Percentiles rank a stretch among this genome's conserved stretches.
phyloP scores from a whole-genome alignment of 1,284 basidiomycete species.

The Ganoderma boninense region DNA sequence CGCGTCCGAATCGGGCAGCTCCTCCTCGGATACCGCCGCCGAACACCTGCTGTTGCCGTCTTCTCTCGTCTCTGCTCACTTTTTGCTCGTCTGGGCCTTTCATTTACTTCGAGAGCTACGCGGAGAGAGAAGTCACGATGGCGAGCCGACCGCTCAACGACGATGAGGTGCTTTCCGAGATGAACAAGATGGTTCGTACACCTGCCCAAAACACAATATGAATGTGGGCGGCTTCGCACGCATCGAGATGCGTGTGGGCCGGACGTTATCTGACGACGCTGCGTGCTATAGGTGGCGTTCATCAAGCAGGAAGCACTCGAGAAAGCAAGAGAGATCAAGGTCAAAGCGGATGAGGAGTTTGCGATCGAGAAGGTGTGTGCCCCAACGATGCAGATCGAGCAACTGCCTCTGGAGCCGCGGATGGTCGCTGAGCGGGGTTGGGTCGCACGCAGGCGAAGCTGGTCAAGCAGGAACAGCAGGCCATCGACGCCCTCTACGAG shows the following conservation, averaged over 20 bases:
- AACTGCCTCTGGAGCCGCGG: background rate
- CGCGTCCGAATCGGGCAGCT: constrained; percentile 16
- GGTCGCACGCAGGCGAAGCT: constrained; percentile 80
- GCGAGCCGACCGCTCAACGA: constrained; percentile 85
- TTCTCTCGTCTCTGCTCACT: constrained; percentile 9
- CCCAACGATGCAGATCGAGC: background rate
- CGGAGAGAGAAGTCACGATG: constrained; percentile 47
- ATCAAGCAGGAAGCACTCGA: constrained; percentile 97
- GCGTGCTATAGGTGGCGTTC: constrained; percentile 80
- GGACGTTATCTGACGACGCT: constrained; percentile 10
- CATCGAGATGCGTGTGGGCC: background rate
- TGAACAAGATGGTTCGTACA: constrained; percentile 95
- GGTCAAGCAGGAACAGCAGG: constrained; percentile 92
- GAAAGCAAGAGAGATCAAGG: constrained; percentile 95
- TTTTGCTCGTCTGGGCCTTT: background rate
- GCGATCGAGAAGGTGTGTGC: constrained; percentile 91
- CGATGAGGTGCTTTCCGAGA: constrained; percentile 95
- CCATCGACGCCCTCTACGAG: constrained; percentile 92
- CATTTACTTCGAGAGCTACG: background rate
- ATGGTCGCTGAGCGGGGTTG: background rate
- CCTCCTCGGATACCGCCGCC: constrained; percentile 7
- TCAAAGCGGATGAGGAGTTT: constrained; percentile 98
- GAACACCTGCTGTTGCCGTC: background rate
- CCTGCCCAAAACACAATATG: background rate
- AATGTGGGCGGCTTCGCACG: background rate